Base-by-base conservation (phyloP, 2,329 filamentous ascomycete genomes). In the Botryotinia convoluta region DNA sequence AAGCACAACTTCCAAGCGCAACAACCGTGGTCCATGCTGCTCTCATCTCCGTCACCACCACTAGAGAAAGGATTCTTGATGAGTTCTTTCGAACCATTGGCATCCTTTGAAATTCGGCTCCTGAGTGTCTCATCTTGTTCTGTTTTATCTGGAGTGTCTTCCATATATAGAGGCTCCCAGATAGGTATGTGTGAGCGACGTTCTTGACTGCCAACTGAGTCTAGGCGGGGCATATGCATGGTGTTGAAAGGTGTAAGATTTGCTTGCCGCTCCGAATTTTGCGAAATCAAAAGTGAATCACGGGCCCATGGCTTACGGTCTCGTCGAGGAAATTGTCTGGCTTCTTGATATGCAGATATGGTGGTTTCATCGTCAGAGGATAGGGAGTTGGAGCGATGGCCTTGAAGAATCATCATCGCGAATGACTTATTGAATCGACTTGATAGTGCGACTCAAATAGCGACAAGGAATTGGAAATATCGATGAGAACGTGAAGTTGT, bases 401-500 rank as follows among this genome's bases (percentile, higher is more conserved):
- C 65, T 69, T 69, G 65, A 22, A 69, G 65, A n/a, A 69, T 69
- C 65, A 69, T 69, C 65, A 69, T 69, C 16, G 26, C n/a, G 9
- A 32, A 57, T 26, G 29, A 3, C 22, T 42, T 20, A 57, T 22
- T 37, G 18, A 42, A 12, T 22, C 6, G n/a, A 57, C 3, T 26
- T 29, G n/a, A 20, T 42, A 9, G 16, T 57, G 1, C 2, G 16
- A 14, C 26, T 44, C 1, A 32, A 32, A 57, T 3, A 18, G 5
- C 5, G 32, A 32, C 9, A 57, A 32, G 22, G 0, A 26, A 42
- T 20, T 14, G 18, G 18, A 18, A 32, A 16, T 10, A 2, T 37
- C n/a, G 9, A 3, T 5, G 7, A 14, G 3, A 22, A 39, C 4
- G 32, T 10, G 7, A 6, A 18, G 39, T 5, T 7, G 7, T 10